Evolutionary conservation across 1,139 yeast genomes (phyloP).

Genomic region (Pichia sp.): DNA sequence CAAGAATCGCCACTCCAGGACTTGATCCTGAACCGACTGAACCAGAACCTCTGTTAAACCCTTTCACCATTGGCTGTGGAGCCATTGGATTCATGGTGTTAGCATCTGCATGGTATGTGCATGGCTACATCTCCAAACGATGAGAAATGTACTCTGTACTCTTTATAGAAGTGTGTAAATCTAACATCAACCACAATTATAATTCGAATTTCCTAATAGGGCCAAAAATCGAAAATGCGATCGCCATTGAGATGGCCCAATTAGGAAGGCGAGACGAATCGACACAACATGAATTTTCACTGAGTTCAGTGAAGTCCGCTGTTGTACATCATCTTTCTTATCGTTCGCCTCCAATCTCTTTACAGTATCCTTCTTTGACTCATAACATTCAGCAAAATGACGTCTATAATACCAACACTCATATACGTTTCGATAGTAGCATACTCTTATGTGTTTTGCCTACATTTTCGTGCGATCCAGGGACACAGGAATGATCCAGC

Average conservation of each 20-base stretch:
- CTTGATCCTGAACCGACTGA: constrained; percentile 64
- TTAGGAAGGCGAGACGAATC: background rate
- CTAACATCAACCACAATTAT: no score
- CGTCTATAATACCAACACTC: constrained; percentile 1
- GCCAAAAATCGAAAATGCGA: no score
- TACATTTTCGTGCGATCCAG: constrained; percentile 35
- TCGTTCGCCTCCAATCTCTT: no score
- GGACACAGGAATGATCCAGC: constrained; percentile 42
- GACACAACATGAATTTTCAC: no score
- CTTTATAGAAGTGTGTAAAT: background rate
- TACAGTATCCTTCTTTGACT: no score
- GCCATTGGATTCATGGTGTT: constrained; percentile 63
- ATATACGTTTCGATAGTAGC: constrained; percentile 32
- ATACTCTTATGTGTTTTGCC: constrained; percentile 41
- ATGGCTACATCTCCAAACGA: constrained; percentile 36
- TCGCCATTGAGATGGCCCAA: background rate
- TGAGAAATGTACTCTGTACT: no score
- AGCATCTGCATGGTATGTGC: constrained; percentile 61
- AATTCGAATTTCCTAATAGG: no score
- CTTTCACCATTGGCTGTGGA: constrained; percentile 60
- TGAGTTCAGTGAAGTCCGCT: background rate
- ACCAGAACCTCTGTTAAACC: constrained; percentile 45
- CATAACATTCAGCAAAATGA: background rate
- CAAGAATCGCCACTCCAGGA: constrained; percentile 79
- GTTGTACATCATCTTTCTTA: no score